phyloP scores from a whole-genome alignment of 164 flowering plant species.

The Magnolia changhungtana region DNA sequence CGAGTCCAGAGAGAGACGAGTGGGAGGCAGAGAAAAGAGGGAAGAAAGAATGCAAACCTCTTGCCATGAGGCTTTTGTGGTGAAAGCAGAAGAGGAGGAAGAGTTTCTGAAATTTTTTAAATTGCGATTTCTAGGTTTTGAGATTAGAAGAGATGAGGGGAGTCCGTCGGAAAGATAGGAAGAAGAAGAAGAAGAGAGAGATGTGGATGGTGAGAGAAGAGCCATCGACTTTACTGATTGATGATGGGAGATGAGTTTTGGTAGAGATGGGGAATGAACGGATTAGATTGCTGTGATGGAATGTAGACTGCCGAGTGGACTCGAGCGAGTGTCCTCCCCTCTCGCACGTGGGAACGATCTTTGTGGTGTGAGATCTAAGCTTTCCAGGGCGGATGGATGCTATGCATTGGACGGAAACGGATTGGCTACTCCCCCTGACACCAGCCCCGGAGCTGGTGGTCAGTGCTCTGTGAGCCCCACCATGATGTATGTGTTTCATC shows the following conservation, averaged over 20 bases:
- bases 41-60: constrained; percentile 22
- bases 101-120: background rate
- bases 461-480: too few relatives aligned
- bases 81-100: constrained; percentile 19
- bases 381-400: too few relatives aligned
- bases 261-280: background rate
- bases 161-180: constrained; percentile 3
- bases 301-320: background rate
- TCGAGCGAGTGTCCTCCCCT: too few relatives aligned
- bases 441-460: too few relatives aligned
- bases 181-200: constrained; percentile 8
- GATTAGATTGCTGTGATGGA: background rate
- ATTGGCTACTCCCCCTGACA: too few relatives aligned
- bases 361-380: too few relatives aligned
- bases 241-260: background rate
- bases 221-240: constrained; percentile 1
- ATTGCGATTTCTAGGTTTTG: constrained; percentile 4
- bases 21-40: background rate
- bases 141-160: background rate
- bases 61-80: constrained; percentile 42
- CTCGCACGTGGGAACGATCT: too few relatives aligned
- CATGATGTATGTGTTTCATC: too few relatives aligned
- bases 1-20: too few relatives aligned
- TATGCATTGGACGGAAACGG: too few relatives aligned
- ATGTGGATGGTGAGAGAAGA: background rate